Evolutionary conservation across 2,329 filamentous ascomycete species (phyloP), one percentile per base, ranked within the genome.

Genomic region (Thielaviopsis euricoi): DNA sequence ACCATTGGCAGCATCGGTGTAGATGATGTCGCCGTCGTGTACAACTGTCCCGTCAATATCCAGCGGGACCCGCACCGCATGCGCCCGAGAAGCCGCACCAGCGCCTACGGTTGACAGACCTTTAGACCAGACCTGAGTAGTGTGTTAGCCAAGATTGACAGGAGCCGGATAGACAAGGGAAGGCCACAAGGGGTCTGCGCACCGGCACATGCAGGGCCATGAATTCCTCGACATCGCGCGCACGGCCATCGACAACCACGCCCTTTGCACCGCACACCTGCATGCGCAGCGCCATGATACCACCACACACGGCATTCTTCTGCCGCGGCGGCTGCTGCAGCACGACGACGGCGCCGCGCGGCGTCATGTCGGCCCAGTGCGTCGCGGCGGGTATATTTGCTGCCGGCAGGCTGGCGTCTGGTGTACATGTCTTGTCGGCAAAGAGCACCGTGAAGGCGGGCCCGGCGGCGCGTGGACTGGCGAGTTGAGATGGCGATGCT

Each of bases 241-340:
- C 78, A 46, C 85, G 72, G 0, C 86, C 86, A 63, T 81, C 76
- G 7, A 87, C 81, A n/a, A 89, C 70, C 12, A 85, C 76, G 2
- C 76, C 84, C 62, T 74, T 73, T 19, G 78, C 79, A 15, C 79
- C 78, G 12, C 83, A 73, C 15, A 76, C 67, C 64, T 81, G 80
- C 77, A 89, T 85, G 21, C 86, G 74, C 29, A 78, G 72, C 5
- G 83, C 86, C 78, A 89, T 86, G 62, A 89, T 87, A 19, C 86
- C 86, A n/a, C 86, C 86, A 6, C 87, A 76, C 7, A 87, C 76
- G 6, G 86, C 86, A 68, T 86, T 87, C 55, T 75, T 76, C 66
- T 88, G 84, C 0, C 73, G 75, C 0, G 72, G 65, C 0, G 85
- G 83, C 64, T 89, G 85, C 61, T 80, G 78, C 60, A 89, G 75